Conservation (phyloP, 2,329 filamentous ascomycete species). For the Tolypocladium pustulatum region DNA sequence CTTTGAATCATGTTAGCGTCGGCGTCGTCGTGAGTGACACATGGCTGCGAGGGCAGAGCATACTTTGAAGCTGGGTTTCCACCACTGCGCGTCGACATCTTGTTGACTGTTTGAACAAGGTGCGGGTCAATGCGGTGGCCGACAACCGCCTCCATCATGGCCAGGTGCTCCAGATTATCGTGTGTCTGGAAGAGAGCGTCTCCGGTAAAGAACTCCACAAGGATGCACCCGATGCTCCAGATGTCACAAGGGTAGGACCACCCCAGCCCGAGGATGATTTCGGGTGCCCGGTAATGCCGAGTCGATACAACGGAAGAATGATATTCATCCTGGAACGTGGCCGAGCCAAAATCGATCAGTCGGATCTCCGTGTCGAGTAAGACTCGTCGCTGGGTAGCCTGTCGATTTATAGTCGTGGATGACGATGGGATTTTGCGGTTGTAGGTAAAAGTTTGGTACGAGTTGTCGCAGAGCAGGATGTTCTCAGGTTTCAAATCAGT, state of each 20-base stretch:
- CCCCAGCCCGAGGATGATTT: slow-evolving; percentile 60
- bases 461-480: slow-evolving; percentile 54
- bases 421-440: slow-evolving; percentile 61
- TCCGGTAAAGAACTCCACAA: slow-evolving; percentile 63
- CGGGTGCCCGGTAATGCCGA: slow-evolving; percentile 58
- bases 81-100: slow-evolving; percentile 44
- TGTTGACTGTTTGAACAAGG: slow-evolving; percentile 38
- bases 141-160: slow-evolving; percentile 66
- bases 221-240: slow-evolving; percentile 64
- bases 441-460: slow-evolving; percentile 62
- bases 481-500: slow-evolving; percentile 69
- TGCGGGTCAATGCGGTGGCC: slow-evolving; percentile 46
- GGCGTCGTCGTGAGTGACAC: neutral
- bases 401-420: slow-evolving; percentile 46
- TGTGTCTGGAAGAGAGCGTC: slow-evolving; percentile 64
- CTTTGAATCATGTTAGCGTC: slow-evolving; percentile 22
- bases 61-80: slow-evolving; percentile 57
- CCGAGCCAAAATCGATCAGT: slow-evolving; percentile 61
- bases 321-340: slow-evolving; percentile 64
- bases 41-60: slow-evolving; percentile 9
- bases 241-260: slow-evolving; percentile 66
- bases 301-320: slow-evolving; percentile 63
- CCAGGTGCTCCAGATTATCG: slow-evolving; percentile 61
- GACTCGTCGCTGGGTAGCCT: slow-evolving; percentile 53
- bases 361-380: slow-evolving; percentile 59